These are phyloP conservation scores for Nigrograna mackinnonii DNA, from an alignment of 2,329 filamentous ascomycete genomes.

Conservation along the genomic window DNA sequence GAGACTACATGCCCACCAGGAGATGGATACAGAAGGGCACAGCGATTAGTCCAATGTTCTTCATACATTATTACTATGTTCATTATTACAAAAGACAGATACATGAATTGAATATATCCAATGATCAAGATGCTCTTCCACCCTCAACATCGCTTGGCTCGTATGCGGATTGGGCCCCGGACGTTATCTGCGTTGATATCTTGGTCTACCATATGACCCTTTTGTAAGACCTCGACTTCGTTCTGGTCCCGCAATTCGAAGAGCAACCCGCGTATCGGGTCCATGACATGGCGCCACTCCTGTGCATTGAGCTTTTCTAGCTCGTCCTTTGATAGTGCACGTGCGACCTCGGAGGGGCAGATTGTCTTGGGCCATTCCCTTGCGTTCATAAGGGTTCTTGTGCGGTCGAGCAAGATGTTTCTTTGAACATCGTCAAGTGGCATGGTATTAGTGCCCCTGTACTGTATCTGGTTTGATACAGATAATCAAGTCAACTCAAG, in stretches of 20 bases:
- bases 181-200: conserved; percentile 41
- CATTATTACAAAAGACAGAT: too few species aligned
- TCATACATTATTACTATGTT: too few species aligned
- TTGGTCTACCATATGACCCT: conserved; percentile 43
- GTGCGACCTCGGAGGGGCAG: conserved; percentile 56
- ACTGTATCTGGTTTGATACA: too few species aligned
- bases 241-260: conserved; percentile 47
- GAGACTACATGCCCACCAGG: too few species aligned
- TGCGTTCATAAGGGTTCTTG: conserved; percentile 29
- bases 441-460: conserved; percentile 23
- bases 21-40: too few species aligned
- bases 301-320: conserved; percentile 27
- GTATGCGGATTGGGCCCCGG: conserved; percentile 52
- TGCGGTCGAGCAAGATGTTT: conserved; percentile 16
- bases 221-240: conserved; percentile 54
- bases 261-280: conserved; percentile 43
- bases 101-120: not conserved
- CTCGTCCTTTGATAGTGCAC: conserved; percentile 47
- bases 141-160: conserved; percentile 16
- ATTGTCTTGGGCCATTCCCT: conserved; percentile 53
- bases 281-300: conserved; percentile 55
- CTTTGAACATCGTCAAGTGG: conserved; percentile 18
- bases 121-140: not conserved
- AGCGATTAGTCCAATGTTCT: too few species aligned
- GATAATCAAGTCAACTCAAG: too few species aligned